Base-by-base conservation (phyloP, 192 early-diverging fungal genomes). In the Thamnidium elegans region DNA sequence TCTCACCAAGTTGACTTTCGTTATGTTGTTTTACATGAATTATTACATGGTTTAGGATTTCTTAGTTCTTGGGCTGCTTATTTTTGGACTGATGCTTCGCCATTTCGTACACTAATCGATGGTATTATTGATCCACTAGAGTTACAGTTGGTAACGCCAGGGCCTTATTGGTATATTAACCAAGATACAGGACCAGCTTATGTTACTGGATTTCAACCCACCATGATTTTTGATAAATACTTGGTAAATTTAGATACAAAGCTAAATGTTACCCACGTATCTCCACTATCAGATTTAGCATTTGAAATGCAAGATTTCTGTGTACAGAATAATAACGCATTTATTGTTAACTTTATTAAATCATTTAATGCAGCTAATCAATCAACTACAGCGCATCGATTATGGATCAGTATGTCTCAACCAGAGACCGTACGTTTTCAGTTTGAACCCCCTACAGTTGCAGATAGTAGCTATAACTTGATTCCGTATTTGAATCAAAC, bases 201-300 rank as follows among this genome's bases (percentile, higher is more conserved):
- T 46, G 59, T 75, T 39, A 69, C 68, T 2, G 69, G 74, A 0
- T 75, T 75, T 47, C 68, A 67, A 44, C 74, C 68, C 7, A 71
- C 68, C 30, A 70, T 75, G 65, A 70, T 75, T 13, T 75, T 75
- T 65, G 74, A 75, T 17, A 75, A 75, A 36, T 71, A 58, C 36
- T 62, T 75, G 5, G 23, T 67, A 11, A 58, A 26, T 31, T 21
- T 58, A 13, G 44, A 31, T 6, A 55, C 53, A 4, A 17, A 20
- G n/a, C 4, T 19, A 31, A 58, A 50, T 6, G 36, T 19, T 7
- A 43, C 54, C 14, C 63, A 34, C 3, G 39, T 64, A 43, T 51
- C 67, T 21, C 10, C 39, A n/a, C 11, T 72, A 7, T 47, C 44
- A 4, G 55, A 53, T 2, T 39, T 71, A 54, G 74, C 60, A 10